Evolutionary conservation across 2,329 filamentous ascomycete genomes (phyloP).

Genomic region (Trichoderma sp.): DNA sequence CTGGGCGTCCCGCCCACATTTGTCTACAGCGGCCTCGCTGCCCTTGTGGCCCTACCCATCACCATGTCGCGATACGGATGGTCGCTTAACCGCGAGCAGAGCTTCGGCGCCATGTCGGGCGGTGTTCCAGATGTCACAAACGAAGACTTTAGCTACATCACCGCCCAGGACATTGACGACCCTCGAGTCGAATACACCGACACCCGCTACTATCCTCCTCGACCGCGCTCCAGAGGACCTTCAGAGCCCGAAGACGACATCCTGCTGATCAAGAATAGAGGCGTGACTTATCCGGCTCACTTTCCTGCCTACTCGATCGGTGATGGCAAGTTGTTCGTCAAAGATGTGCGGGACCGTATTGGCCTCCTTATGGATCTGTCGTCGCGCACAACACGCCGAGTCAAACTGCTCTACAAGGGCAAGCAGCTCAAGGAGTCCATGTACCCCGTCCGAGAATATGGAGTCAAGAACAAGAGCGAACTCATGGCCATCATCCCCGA

Average conservation of each 20-base stretch:
- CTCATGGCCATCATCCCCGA: slow-evolving; percentile 51
- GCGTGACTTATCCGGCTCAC: slow-evolving; percentile 63
- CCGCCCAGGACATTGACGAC: slow-evolving; percentile 66
- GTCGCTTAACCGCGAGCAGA: slow-evolving; percentile 43
- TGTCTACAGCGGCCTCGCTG: slow-evolving; percentile 51
- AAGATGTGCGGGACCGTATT: slow-evolving; percentile 65
- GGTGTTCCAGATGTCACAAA: slow-evolving; percentile 65
- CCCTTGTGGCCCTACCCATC: slow-evolving; percentile 49
- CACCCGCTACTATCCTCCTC: slow-evolving; percentile 43
- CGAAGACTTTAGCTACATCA: slow-evolving; percentile 79
- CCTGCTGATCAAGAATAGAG: slow-evolving; percentile 66
- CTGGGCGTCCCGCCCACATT: slow-evolving; percentile 49
- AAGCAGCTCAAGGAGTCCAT: slow-evolving; percentile 64
- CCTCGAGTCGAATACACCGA: slow-evolving; percentile 37
- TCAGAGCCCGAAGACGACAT: slow-evolving; percentile 62
- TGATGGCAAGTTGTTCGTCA: slow-evolving; percentile 66
- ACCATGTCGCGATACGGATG: slow-evolving; percentile 57
- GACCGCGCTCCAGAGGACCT: slow-evolving; percentile 34
- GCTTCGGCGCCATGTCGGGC: slow-evolving; percentile 48
- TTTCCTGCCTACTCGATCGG: slow-evolving; percentile 75
- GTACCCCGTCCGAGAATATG: slow-evolving; percentile 57
- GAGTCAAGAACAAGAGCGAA: slow-evolving; percentile 60
- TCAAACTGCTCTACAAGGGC: slow-evolving; percentile 74
- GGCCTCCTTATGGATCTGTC: slow-evolving; percentile 64
- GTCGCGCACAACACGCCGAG: slow-evolving; percentile 47